Conservation (phyloP, 2,329 filamentous ascomycete species). For the Coniochaeta ligniaria region DNA sequence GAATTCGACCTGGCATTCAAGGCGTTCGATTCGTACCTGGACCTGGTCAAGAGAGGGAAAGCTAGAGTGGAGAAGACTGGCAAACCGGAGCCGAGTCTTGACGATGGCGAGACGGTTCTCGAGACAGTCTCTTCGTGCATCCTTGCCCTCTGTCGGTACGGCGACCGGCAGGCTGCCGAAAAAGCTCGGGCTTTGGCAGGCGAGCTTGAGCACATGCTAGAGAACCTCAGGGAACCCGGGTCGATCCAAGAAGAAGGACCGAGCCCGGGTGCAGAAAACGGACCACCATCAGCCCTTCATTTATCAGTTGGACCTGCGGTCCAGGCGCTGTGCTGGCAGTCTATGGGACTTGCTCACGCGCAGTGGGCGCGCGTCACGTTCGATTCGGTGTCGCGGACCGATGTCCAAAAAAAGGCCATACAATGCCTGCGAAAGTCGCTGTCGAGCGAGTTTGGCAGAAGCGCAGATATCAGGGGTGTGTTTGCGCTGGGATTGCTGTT, state of each 20-base stretch:
- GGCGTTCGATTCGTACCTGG: constrained; percentile 85
- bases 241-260: constrained; percentile 14
- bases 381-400: constrained; percentile 62
- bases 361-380: constrained; percentile 82
- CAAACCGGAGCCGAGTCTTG: constrained; percentile 62
- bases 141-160: constrained; percentile 74
- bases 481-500: constrained; percentile 81
- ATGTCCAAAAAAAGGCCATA: constrained; percentile 72
- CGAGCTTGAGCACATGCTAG: constrained; percentile 69
- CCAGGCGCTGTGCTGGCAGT: constrained; percentile 69
- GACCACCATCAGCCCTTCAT: constrained; percentile 9
- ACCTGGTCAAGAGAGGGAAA: constrained; percentile 80
- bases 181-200: constrained; percentile 66
- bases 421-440: constrained; percentile 68
- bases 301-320: constrained; percentile 47
- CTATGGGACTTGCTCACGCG: constrained; percentile 77
- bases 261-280: constrained; percentile 12
- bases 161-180: constrained; percentile 65
- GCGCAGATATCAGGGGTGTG: constrained; percentile 65
- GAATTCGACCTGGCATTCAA: constrained; percentile 91
- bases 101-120: constrained; percentile 70
- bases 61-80: constrained; percentile 75
- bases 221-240: constrained; percentile 37
- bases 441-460: constrained; percentile 56
- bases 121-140: constrained; percentile 76